A percentile compares a stretch with the other conserved stretches of the same genome.
Evolutionary conservation across 1,139 yeast species (phyloP).

Genomic region (Yamadazyma atmosphaerica): DNA sequence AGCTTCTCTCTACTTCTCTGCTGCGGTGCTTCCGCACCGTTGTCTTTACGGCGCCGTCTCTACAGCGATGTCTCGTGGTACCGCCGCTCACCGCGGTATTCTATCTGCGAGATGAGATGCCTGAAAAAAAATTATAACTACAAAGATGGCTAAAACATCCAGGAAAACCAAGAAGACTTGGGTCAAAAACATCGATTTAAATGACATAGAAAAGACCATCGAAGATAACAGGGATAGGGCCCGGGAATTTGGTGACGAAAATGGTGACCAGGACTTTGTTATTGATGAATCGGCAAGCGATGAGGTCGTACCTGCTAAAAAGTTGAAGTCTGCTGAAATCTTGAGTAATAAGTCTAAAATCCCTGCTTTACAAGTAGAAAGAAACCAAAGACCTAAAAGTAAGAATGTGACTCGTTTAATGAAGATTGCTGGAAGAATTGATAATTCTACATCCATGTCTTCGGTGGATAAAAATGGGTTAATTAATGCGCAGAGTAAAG

Average conservation of each 20-base stretch:
- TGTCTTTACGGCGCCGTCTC: no score
- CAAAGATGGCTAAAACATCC: conserved; percentile 32
- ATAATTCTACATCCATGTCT: conserved; percentile 52
- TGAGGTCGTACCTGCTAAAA: conserved; percentile 27
- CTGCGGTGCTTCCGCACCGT: no score
- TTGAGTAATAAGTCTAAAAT: conserved; percentile 76
- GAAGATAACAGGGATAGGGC: conserved; percentile 70
- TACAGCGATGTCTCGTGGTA: no score
- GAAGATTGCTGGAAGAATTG: conserved; percentile 83
- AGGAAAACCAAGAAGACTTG: conserved; percentile 94
- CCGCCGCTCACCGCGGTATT: no score
- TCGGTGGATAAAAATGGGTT: conserved; percentile 65
- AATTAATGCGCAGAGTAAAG: conserved; percentile 50
- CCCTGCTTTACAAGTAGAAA: conserved; percentile 51
- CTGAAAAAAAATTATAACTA: not conserved
- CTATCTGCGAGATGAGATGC: no score
- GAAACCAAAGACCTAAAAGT: conserved; percentile 44
- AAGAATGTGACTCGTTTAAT: conserved; percentile 69
- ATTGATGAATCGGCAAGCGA: conserved; percentile 53
- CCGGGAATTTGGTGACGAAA: conserved; percentile 58
- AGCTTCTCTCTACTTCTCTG: no score
- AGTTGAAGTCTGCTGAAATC: conserved; percentile 72
- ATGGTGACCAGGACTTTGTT: conserved; percentile 53
- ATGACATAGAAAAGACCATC: conserved; percentile 70
- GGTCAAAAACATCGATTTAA: conserved; percentile 91